These are phyloP conservation scores for Trametopsis cervina DNA, from an alignment of 768 basidiomycete species.

Conservation along the genomic window DNA sequence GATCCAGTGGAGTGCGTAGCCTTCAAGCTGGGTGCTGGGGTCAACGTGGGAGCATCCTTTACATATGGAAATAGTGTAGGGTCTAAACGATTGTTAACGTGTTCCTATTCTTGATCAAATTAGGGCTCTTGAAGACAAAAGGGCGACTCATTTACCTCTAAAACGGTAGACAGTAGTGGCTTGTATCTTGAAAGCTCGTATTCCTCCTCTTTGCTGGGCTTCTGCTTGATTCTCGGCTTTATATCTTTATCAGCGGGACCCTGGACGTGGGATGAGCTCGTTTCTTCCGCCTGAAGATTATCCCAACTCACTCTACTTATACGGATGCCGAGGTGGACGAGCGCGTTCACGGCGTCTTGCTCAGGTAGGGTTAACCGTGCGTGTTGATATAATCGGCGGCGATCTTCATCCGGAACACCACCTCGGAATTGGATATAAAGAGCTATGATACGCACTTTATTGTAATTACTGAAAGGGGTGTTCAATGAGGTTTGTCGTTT, in stretches of 20 bases:
- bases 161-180: conserved; percentile 69
- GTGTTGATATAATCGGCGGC: conserved; percentile 90
- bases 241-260: conserved; percentile 68
- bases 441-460: conserved; percentile 95
- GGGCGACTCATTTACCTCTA: no score
- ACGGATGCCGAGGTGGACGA: conserved; percentile 75
- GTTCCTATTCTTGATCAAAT: conserved; percentile 50
- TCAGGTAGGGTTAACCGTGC: conserved; percentile 82
- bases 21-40: conserved; percentile 33
- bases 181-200: conserved; percentile 95
- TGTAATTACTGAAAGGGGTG: conserved; percentile 51
- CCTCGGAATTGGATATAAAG: conserved; percentile 93
- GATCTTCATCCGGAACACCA: conserved; percentile 98
- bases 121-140: neutral
- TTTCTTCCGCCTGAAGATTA: neutral
- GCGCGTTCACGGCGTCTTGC: conserved; percentile 88
- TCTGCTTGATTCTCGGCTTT: conserved; percentile 79
- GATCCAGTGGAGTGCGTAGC: conserved; percentile 42
- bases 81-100: conserved; percentile 73
- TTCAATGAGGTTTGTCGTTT: neutral
- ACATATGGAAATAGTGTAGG: conserved; percentile 82
- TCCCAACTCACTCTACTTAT: conserved; percentile 63
- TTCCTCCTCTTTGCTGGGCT: conserved; percentile 72
- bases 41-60: conserved; percentile 63
- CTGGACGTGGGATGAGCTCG: conserved; percentile 29